These are phyloP conservation scores for Aspergillus felis DNA, from an alignment of 2,329 filamentous ascomycete species.

Conservation along the genomic window DNA sequence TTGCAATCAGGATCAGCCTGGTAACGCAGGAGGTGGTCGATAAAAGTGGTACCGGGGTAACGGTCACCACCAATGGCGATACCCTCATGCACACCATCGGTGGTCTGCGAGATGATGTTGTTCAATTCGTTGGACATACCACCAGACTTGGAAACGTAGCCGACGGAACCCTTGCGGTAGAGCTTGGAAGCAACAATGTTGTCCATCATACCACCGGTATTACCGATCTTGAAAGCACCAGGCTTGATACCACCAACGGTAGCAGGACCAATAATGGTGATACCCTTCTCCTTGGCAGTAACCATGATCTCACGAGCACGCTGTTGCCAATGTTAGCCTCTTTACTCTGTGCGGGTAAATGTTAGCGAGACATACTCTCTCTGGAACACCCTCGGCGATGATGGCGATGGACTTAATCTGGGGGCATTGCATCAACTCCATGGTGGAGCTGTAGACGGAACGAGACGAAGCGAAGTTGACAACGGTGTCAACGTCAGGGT, in stretches of 20 bases:
- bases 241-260: constrained; percentile 99
- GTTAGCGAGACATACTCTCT: constrained; percentile 62
- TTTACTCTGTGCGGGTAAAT: background rate
- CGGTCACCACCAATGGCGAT: constrained; percentile 98
- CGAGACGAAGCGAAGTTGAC: constrained; percentile 99
- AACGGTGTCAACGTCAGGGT: constrained; percentile 92
- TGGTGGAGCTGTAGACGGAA: constrained; percentile 96
- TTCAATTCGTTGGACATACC: constrained; percentile 99
- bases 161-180: constrained; percentile 97
- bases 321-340: constrained; percentile 42
- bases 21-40: constrained; percentile 96
- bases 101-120: constrained; percentile 97
- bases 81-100: constrained; percentile 98
- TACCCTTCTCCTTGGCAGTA: constrained; percentile 94
- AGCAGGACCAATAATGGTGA: constrained; percentile 97
- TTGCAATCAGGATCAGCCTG: constrained; percentile 97
- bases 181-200: constrained; percentile 99
- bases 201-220: constrained; percentile 99
- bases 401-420: constrained; percentile 99
- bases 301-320: constrained; percentile 97
- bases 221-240: constrained; percentile 98
- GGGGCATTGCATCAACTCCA: constrained; percentile 96
- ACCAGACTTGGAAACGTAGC: constrained; percentile 99
- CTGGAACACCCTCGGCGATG: constrained; percentile 97
- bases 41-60: constrained; percentile 98